These are phyloP conservation scores for Myxozyma vanderwaltii DNA, from an alignment of 805 yeast species.

Conservation along the genomic window DNA sequence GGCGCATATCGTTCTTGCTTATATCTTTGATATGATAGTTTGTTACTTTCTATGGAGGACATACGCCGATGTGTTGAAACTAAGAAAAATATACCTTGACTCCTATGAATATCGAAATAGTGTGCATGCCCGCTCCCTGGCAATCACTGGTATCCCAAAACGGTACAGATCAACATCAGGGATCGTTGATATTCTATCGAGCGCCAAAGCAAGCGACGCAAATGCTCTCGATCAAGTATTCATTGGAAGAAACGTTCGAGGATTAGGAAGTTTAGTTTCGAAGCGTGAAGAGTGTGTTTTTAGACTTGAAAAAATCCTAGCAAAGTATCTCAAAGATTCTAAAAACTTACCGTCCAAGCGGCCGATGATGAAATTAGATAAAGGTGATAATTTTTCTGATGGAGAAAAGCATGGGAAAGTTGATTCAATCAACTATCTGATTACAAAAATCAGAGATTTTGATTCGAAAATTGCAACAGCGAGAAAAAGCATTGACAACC, in stretches of 20 bases:
- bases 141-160: slow-evolving; percentile 41
- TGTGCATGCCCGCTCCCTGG: slow-evolving; percentile 40
- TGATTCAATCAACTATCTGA: slow-evolving; percentile 40
- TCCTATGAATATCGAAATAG: slow-evolving; percentile 35
- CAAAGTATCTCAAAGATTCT: slow-evolving; percentile 38
- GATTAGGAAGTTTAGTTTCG: slow-evolving; percentile 37
- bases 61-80: slow-evolving; percentile 36
- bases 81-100: slow-evolving; percentile 36
- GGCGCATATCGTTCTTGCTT: slow-evolving; percentile 44
- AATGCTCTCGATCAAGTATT: slow-evolving; percentile 36
- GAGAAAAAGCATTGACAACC: slow-evolving; percentile 33
- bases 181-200: slow-evolving; percentile 17
- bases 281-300: slow-evolving; percentile 36
- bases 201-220: neutral
- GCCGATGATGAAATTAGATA: slow-evolving; percentile 31
- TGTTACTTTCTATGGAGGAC: slow-evolving; percentile 39
- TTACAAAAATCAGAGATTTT: slow-evolving; percentile 26
- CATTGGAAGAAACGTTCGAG: slow-evolving; percentile 40
- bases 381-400: slow-evolving; percentile 2
- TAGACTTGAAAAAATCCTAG: slow-evolving; percentile 38
- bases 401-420: slow-evolving; percentile 28
- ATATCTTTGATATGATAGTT: slow-evolving; percentile 39
- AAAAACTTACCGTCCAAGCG: slow-evolving; percentile 36
- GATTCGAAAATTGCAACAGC: slow-evolving; percentile 36
- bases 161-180: slow-evolving; percentile 37